These are phyloP conservation scores for Lentinula novae-zelandiae DNA, from an alignment of 1,284 basidiomycete species.

Conservation along the genomic window DNA sequence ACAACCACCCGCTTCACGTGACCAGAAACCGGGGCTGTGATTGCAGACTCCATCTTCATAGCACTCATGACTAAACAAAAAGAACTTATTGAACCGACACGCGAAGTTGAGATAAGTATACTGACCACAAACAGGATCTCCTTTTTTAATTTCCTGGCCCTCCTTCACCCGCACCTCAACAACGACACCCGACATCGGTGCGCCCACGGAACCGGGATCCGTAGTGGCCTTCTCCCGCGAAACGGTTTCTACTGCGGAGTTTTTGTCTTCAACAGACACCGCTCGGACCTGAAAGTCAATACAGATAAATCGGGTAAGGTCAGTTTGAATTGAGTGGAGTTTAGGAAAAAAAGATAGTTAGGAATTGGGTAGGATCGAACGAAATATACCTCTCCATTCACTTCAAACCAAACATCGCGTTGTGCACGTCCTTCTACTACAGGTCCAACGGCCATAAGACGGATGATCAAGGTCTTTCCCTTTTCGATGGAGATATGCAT, in stretches of 20 bases:
- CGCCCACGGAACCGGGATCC: conserved; percentile 94
- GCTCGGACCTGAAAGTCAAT: conserved; percentile 67
- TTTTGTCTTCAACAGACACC: conserved; percentile 92
- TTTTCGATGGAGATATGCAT: conserved; percentile 96
- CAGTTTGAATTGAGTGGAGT: conserved; percentile 11
- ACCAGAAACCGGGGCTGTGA: conserved; percentile 93
- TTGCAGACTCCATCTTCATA: conserved; percentile 98
- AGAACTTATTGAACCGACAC: conserved; percentile 5
- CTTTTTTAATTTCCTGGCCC: conserved; percentile 95
- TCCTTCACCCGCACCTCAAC: conserved; percentile 98
- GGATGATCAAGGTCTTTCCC: conserved; percentile 96
- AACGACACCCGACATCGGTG: conserved; percentile 96
- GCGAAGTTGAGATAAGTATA: conserved; percentile 15
- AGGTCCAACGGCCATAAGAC: conserved; percentile 92
- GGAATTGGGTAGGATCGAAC: background rate
- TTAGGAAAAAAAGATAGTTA: conserved; percentile 10
- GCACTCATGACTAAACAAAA: conserved; percentile 69
- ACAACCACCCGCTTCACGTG: conserved; percentile 92
- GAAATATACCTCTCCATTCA: conserved; percentile 82
- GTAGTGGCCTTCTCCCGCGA: conserved; percentile 90
- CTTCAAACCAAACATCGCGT: conserved; percentile 98
- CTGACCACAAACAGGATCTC: conserved; percentile 87
- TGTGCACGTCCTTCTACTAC: conserved; percentile 89
- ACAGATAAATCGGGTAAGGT: conserved; percentile 11
- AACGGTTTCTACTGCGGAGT: conserved; percentile 92